Percentiles rank a stretch among this genome's conserved stretches.
phyloP scores from a whole-genome alignment of 768 basidiomycete species.

The Suillus plorans region DNA sequence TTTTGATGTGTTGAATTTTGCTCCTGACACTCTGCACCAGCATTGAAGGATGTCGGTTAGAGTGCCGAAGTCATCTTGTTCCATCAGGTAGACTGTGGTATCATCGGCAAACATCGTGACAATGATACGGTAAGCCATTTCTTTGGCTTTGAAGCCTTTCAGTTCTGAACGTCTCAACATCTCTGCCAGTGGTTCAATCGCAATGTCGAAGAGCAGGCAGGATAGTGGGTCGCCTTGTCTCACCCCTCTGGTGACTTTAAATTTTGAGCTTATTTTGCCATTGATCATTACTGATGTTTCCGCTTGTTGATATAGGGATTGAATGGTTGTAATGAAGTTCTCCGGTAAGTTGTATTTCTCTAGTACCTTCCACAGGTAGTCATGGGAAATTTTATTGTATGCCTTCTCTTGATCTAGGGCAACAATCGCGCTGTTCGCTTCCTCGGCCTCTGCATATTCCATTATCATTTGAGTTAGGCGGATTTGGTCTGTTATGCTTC shows the following conservation, averaged over 20 bases:
- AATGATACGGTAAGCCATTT: slow-evolving; percentile 4
- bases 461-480: too few relatives aligned
- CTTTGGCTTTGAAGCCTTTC: neutral
- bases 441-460: too few relatives aligned
- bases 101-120: slow-evolving; percentile 28
- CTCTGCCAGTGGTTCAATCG: neutral
- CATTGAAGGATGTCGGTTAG: slow-evolving; percentile 27
- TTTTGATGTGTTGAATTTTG: slow-evolving; percentile 42
- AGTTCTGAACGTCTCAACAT: neutral
- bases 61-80: slow-evolving; percentile 18
- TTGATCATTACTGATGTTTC: neutral
- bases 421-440: too few relatives aligned
- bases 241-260: neutral
- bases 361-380: too few relatives aligned
- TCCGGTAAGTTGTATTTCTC: too few relatives aligned
- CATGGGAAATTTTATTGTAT: too few relatives aligned
- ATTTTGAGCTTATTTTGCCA: neutral
- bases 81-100: slow-evolving; percentile 18
- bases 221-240: neutral
- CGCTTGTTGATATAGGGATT: neutral
- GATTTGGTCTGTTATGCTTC: too few relatives aligned
- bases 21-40: slow-evolving; percentile 36
- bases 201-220: neutral
- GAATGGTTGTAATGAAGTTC: too few relatives aligned
- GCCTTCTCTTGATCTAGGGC: too few relatives aligned